Evolutionary conservation across 2,329 filamentous ascomycete species (phyloP), one percentile per base, ranked within the genome.

Genomic region (Fusarium phyllophilum): DNA sequence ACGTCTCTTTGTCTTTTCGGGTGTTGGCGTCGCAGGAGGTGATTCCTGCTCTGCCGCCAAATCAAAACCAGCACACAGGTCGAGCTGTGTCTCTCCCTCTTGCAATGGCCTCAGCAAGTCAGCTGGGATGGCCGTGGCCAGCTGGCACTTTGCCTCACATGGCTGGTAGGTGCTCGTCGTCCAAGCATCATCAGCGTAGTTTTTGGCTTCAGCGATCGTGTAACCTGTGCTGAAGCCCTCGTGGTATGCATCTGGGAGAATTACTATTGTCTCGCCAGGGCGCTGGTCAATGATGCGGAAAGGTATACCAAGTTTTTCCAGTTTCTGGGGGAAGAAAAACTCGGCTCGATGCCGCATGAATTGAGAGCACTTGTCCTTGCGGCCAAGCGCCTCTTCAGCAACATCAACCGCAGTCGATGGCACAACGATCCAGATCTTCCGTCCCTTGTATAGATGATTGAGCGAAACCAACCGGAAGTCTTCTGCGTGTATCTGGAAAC

Each of bases 141-240:
- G 77, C 42, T 78, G 74, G 54, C 82, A 84, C 29, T 74, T 79
- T 26, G 48, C 62, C 33, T 82, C 72, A 38, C 82, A 84, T 17
- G 82, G 79, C 62, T 82, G 79, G 58, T 84, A 84, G 7, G 76
- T 79, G 36, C 79, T 79, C 11, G 79, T 79, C 14, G 74, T 81
- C 82, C 82, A 84, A n/a, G 72, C 74, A 17, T 72, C 68, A 41
- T 83, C 82, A 26, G 82, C 82, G 56, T 84, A 84, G 56, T 84
- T 84, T 66, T 83, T 84, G 42, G 82, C 82, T 63, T 84, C 82
- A 8, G 82, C 82, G 51, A 84, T 79, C 42, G 82, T 84, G 60
- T 84, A 84, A 0, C 82, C 82, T n/a, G 82, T 83, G 73, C 82
- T 83, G 66, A 84, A 84, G 6, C 82, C 82, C 66, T 84, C 81